Percentiles rank a stretch among this genome's conserved stretches.
These are phyloP conservation scores for Psophocarpus tetragonolobus DNA, from an alignment of 306 rosid genomes.

Conservation along the genomic window DNA sequence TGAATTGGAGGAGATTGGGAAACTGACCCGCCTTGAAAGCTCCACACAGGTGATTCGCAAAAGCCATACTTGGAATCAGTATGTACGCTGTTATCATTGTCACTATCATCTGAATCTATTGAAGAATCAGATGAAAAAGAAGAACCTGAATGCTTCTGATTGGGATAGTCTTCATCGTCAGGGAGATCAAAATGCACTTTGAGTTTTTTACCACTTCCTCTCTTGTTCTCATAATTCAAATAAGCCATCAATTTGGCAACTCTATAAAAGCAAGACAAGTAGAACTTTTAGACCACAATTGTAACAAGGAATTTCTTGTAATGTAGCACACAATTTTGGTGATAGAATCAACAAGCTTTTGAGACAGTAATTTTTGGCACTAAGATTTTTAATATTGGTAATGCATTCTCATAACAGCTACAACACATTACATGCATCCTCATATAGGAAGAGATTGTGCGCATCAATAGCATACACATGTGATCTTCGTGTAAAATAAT, in stretches of 20 bases:
- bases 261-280: constrained; percentile 26
- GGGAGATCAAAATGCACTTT: constrained; percentile 50
- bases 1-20: constrained; percentile 40
- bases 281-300: constrained; percentile 16
- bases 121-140: constrained; percentile 42
- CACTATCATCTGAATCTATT: constrained; percentile 1
- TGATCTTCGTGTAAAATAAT: constrained; percentile 6
- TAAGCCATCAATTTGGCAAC: constrained; percentile 33
- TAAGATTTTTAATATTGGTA: background rate
- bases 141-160: constrained; percentile 18
- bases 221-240: constrained; percentile 29
- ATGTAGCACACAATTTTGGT: background rate
- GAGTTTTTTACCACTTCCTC: constrained; percentile 37
- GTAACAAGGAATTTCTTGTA: background rate
- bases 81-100: background rate
- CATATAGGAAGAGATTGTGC: constrained; percentile 18
- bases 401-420: background rate
- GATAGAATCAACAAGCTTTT: constrained; percentile 1
- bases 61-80: constrained; percentile 5
- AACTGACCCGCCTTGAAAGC: constrained; percentile 38
- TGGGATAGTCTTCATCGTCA: background rate
- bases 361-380: background rate
- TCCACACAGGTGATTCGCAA: constrained; percentile 42
- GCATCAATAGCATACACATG: background rate
- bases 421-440: constrained; percentile 5